Base-by-base conservation (phyloP, 352 stramenopile species). In the Globisporangium barbulae region DNA sequence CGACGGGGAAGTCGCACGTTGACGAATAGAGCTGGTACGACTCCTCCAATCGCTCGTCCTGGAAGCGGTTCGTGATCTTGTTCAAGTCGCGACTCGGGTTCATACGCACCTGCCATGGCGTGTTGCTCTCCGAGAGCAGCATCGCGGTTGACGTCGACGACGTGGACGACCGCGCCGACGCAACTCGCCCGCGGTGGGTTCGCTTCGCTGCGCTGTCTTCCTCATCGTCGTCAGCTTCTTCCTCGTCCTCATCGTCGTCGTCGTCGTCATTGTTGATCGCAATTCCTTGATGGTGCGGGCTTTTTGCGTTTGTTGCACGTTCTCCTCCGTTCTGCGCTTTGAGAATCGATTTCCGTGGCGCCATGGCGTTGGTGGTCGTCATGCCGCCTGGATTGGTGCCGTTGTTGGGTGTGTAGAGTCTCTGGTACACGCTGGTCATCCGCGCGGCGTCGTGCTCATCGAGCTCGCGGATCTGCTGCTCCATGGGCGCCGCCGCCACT, bases 11-110 rank as follows among this genome's bases (percentile, higher is more conserved):
- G 56, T 89, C 81, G 50, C 70, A 70, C 48, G 73, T 91, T n/a
- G 83, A 94, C 37, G 81, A 87, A 63, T 90, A 86, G 3, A 94
- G 64, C 56, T 94, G 85, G 61, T 91, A 94, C 48, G 83, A 91
- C 53, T 90, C 78, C 67, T 94, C 85, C 45, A 88, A 68, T 19
- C 80, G 70, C 35, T 81, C 70, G 67, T 92, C 82, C 31, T 74
- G 78, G 61, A 94, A 94, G 54, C 79, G 70, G 64, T 94, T 92
- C 53, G 76, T 89, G 25, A 85, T 50, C 19, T 76, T 67, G 21
- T 81, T 75, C 41, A 91, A 65, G 44, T 89, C 78, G 12, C 78
- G 68, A 4, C 70, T 63, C 54, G 78, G 81, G 58, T 89, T 74
- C 69, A 89, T 77, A 21, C 83, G 78, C 22, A 74, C 65, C 54